Conservation (phyloP, 1,284 basidiomycete genomes). For the Ustilago curta region DNA sequence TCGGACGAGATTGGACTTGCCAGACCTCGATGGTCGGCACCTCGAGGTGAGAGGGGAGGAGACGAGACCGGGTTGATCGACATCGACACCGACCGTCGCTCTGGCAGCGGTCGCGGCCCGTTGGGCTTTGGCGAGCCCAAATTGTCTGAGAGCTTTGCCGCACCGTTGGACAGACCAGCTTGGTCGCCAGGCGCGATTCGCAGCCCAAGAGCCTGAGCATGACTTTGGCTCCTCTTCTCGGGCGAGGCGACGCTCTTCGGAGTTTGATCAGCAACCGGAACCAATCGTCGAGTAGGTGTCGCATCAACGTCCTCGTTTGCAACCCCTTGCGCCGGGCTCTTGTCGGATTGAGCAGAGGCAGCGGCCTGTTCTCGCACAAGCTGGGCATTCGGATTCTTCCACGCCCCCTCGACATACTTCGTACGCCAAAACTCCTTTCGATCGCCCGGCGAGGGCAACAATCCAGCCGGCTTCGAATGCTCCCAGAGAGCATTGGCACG, state of each 20-base stretch:
- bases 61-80: constrained; percentile 13
- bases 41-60: constrained; percentile 21
- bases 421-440: constrained; percentile 46
- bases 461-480: constrained; percentile 31
- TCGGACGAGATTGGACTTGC: constrained; percentile 9
- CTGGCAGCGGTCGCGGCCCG: constrained; percentile 31
- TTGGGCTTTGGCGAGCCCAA: constrained; percentile 24
- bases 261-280: neutral
- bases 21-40: constrained; percentile 7
- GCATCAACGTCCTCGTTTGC: constrained; percentile 17
- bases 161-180: neutral
- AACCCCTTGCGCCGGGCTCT: neutral
- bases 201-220: constrained; percentile 13
- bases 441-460: constrained; percentile 18
- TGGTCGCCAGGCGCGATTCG: constrained; percentile 11
- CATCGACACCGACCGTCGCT: constrained; percentile 34
- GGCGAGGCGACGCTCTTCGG: neutral
- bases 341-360: neutral
- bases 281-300: constrained; percentile 20
- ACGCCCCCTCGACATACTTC: constrained; percentile 48
- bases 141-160: constrained; percentile 7
- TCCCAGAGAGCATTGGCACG: constrained; percentile 57
- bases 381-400: constrained; percentile 24
- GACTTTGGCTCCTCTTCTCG: constrained; percentile 6
- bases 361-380: neutral